phyloP scores from a whole-genome alignment of 768 basidiomycete species.

The Phanerodontia chrysosporium region DNA sequence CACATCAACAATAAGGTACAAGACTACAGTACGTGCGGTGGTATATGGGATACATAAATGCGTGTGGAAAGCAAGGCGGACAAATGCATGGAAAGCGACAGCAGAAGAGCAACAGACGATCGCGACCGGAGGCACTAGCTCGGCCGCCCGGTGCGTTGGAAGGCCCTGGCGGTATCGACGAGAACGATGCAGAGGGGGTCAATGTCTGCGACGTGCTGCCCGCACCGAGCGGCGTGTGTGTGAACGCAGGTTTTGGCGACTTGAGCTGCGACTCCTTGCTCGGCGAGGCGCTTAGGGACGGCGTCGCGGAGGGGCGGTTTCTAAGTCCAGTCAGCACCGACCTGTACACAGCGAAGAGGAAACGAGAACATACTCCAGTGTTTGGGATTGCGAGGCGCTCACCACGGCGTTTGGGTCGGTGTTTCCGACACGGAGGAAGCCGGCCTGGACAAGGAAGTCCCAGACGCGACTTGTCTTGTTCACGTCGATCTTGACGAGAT shows the following conservation, averaged over 20 bases:
- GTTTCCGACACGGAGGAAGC: slow-evolving; percentile 62
- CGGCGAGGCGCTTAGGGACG: slow-evolving; percentile 26
- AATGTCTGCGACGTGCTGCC: slow-evolving; percentile 1
- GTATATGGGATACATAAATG: slow-evolving; percentile 6
- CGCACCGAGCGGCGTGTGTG: slow-evolving; percentile 16
- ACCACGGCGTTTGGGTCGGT: slow-evolving; percentile 16
- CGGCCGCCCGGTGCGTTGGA: not conserved
- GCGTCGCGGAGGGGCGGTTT: slow-evolving; percentile 23
- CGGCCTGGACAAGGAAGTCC: slow-evolving; percentile 88
- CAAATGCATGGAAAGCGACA: too few species aligned
- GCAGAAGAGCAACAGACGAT: too few species aligned
- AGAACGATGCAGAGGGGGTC: slow-evolving; percentile 5
- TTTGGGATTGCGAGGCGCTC: not conserved
- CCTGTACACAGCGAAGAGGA: not conserved
- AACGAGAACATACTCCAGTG: not conserved
- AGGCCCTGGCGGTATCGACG: slow-evolving; percentile 1
- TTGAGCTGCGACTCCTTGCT: slow-evolving; percentile 25
- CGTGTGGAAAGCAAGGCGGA: not conserved
- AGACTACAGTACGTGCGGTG: not conserved
- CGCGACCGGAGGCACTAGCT: not conserved
- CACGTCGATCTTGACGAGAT: slow-evolving; percentile 89
- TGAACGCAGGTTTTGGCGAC: slow-evolving; percentile 24
- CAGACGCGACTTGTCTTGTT: slow-evolving; percentile 90
- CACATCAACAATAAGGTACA: slow-evolving; percentile 4
- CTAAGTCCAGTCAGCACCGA: not conserved